Percentiles rank a stretch among this genome's conserved stretches.
These are phyloP conservation scores for Santalum album DNA, from an alignment of 164 flowering plant species.

Conservation along the genomic window DNA sequence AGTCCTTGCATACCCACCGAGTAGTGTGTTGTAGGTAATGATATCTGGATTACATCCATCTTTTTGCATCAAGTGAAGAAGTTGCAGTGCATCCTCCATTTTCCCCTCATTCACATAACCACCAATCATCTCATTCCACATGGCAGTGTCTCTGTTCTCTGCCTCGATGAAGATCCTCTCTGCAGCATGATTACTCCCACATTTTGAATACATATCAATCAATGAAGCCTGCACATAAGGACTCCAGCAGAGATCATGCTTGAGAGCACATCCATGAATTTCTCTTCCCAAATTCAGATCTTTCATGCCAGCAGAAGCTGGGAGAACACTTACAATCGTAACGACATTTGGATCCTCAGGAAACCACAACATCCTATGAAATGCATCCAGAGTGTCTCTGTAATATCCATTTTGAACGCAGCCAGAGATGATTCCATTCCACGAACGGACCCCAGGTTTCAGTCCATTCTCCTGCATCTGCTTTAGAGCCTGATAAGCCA, in stretches of 20 bases:
- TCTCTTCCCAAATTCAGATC: constrained; percentile 27
- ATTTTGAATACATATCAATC: constrained; percentile 38
- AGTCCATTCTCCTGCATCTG: constrained; percentile 33
- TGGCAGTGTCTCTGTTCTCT: constrained; percentile 21
- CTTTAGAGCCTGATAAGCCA: constrained; percentile 23
- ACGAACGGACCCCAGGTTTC: constrained; percentile 33
- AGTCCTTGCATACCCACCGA: constrained; percentile 30
- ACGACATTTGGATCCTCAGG: constrained; percentile 27
- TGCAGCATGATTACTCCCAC: constrained; percentile 29
- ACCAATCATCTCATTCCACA: constrained; percentile 46
- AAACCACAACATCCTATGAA: constrained; percentile 20
- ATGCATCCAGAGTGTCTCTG: constrained; percentile 31
- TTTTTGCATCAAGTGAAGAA: constrained; percentile 22
- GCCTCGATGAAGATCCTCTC: constrained; percentile 23
- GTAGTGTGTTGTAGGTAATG: constrained; percentile 37
- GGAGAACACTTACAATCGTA: constrained; percentile 30
- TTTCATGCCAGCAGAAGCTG: constrained; percentile 34
- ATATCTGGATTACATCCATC: constrained; percentile 32
- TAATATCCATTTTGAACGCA: constrained; percentile 30
- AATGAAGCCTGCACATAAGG: constrained; percentile 35
- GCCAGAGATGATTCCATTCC: constrained; percentile 48
- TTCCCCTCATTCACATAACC: constrained; percentile 32
- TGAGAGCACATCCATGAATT: constrained; percentile 32
- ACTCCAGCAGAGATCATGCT: constrained; percentile 14
- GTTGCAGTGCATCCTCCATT: constrained; percentile 17